Base-by-base conservation (phyloP, 2,329 filamentous ascomycete genomes). In the Uncinocarpus reesii region DNA sequence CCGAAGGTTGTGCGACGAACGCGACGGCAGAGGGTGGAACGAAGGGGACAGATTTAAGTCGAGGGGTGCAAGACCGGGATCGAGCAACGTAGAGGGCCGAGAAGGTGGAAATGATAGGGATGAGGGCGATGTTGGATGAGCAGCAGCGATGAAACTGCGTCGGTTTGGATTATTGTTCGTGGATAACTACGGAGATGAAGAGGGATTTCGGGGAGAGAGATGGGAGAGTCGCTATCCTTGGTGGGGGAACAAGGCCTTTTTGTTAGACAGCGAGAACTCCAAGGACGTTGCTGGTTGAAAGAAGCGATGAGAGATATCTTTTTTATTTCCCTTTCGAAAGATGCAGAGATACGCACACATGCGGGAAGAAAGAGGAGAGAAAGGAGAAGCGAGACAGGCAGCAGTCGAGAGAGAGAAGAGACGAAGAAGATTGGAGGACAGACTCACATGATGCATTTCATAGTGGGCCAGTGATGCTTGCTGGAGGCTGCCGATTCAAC, bases 351-450 rank as follows among this genome's bases (percentile, higher is more conserved):
- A n/a, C n/a, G n/a, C n/a, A n/a, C n/a, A n/a, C n/a, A n/a, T n/a
- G n/a, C n/a, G n/a, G 43, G n/a, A 29, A 37, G 46, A 53, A 11
- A 44, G 28, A 37, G 47, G 42, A 48, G 26, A 42, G 11, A 48
- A 48, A 50, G 28, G 37, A 44, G 28, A 24, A 49, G 37, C 21
- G 21, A 45, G 35, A 52, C 32, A 44, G 45, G 34, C 8, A 42
- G 15, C 16, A 35, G n/a, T 36, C 13, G 34, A 13, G 11, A 16
- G 21, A n/a, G 37, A 7, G 13, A 21, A 15, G 37, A 37, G 34
- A 34, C 13, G n/a, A 23, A 31, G 18, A 36, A 21, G 16, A 47
- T 29, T 23, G 21, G 24, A 31, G n/a, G 13, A 11, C 35, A 20
- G 11, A 26, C 26, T 47, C 44, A 40, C 36, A 41, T 41, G 38